Percentiles rank a stretch among this genome's conserved stretches.
Conservation (phyloP, 768 basidiomycete species). For the Pleurotus eryngii region DNA sequence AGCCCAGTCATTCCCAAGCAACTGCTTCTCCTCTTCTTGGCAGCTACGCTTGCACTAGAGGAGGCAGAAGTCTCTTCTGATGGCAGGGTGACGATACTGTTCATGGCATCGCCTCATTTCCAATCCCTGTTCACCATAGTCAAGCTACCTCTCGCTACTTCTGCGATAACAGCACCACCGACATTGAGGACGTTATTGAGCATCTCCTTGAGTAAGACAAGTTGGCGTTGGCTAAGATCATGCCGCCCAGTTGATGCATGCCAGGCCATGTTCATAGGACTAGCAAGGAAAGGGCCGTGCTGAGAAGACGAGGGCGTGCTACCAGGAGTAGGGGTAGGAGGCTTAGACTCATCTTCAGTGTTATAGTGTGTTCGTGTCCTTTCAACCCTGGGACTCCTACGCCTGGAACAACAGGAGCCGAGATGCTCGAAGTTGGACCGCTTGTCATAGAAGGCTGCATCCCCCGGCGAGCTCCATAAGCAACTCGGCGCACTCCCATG, state of each 20-base stretch:
- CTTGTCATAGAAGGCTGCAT: slow-evolving; percentile 28
- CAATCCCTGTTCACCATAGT: slow-evolving; percentile 54
- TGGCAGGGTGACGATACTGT: slow-evolving; percentile 74
- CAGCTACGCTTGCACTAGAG: slow-evolving; percentile 18
- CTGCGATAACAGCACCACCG: slow-evolving; percentile 19
- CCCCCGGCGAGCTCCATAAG: slow-evolving; percentile 82
- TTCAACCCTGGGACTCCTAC: slow-evolving; percentile 21
- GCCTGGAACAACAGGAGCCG: slow-evolving; percentile 30
- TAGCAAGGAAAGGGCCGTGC: slow-evolving; percentile 26
- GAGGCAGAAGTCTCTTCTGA: slow-evolving; percentile 51
- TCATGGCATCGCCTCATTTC: slow-evolving; percentile 75
- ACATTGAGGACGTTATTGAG: slow-evolving; percentile 39
- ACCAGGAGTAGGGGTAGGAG: slow-evolving; percentile 25
- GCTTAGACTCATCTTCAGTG: slow-evolving; percentile 63
- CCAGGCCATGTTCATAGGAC: slow-evolving; percentile 51
- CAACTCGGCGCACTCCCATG: slow-evolving; percentile 88
- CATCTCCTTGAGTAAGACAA: slow-evolving; percentile 78
- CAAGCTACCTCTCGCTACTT: slow-evolving; percentile 17
- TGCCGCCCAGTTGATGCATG: slow-evolving; percentile 78
- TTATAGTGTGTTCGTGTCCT: slow-evolving; percentile 65
- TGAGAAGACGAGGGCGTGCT: slow-evolving; percentile 6
- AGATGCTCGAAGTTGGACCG: slow-evolving; percentile 35
- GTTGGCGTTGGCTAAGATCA: slow-evolving; percentile 80
- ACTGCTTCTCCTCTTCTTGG: slow-evolving; percentile 51
- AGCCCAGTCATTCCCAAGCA: slow-evolving; percentile 67